Base-by-base conservation (phyloP, 495 filamentous ascomycete genomes). In the Penicillium samsonianum region DNA sequence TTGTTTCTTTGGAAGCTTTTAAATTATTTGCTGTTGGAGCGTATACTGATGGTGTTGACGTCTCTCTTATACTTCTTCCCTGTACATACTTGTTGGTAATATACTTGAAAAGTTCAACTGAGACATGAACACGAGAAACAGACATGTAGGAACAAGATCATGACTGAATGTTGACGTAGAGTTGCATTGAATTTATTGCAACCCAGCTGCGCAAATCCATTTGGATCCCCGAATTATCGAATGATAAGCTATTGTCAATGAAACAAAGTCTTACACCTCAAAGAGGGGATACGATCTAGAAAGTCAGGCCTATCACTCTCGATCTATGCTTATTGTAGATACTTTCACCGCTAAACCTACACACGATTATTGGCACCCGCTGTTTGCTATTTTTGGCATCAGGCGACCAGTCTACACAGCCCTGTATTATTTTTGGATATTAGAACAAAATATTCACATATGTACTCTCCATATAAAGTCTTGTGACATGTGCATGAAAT, bases 81-180 rank as follows among this genome's bases (percentile, higher is more conserved):
- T 41, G 33, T 52, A 14, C 3, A 23, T 20, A 53, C 50, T 17
- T 26, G 20, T 9, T n/a, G 22, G 12, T n/a, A n/a, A n/a, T n/a
- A n/a, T n/a, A n/a, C n/a, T n/a, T n/a, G n/a, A n/a, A 26, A 12
- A 19, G 25, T 22, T 12, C 8, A 19, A 20, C 37, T 52, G 37
- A 53, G 26, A 53, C 50, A 53, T 43, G 8, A 3, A 53, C 20
- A 42, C 50, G 25, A 53, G 37, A 22, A 10, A 20, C 1, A 30
- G 28, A 38, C 12, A 37, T 12, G 33, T 23, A 25, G 26, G 31
- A 28, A 17, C 8, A 19, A 7, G 14, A 16, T 3, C 9, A 20
- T 53, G 50, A 31, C 22, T 53, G 22, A 42, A 17, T 53, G 25
- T 28, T 53, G 50, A 53, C 37, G 50, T 43, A 53, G 9, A 53